Evolutionary conservation across 2,329 filamentous ascomycete genomes (phyloP), one percentile per base, ranked within the genome.

Genomic region (Fusarium irregulare): DNA sequence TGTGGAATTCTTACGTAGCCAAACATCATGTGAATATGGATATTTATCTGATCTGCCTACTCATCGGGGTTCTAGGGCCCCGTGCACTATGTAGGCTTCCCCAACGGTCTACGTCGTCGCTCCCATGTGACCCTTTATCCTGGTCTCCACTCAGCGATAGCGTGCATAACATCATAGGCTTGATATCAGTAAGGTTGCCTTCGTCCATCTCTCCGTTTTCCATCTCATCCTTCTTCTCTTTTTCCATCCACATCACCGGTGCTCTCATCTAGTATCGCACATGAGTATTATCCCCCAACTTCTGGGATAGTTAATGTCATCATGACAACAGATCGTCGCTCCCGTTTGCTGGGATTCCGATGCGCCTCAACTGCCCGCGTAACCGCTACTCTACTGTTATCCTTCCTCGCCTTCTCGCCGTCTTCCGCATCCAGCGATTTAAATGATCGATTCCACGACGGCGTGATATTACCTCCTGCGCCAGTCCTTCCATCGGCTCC

Each of bases 321-420:
- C 68, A 75, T 74, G 74, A 72, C 61, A 67, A 60, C 49, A 60
- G 55, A 68, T 47, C 51, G 55, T 53, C 55, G 42, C 47, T 51
- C 60, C 34, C 71, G 69, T 50, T 57, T 64, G 28, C 61, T 66
- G 18, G 68, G 65, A 46, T 66, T 65, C 41, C 64, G 70, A 64
- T 88, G 86, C 81, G 81, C 78, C 72, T 92, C 90, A 75, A 83
- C 87, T 57, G 85, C 85, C 79, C 87, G 86, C 81, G 86, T 91
- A 72, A 91, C 90, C 16, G 86, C 89, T 56, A 83, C 84, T 45
- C 78, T 91, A 49, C 81, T 93, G 63, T 80, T 93, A 67, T 90
- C 89, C 25, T 89, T 92, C 80, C 86, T 93, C 56, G 88, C 89
- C 71, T 80, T 89, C 74, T 83, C 86, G 21, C 82, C 80, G 61